Evolutionary conservation across 768 basidiomycete species (phyloP).

Genomic region (Boletellus ananas): DNA sequence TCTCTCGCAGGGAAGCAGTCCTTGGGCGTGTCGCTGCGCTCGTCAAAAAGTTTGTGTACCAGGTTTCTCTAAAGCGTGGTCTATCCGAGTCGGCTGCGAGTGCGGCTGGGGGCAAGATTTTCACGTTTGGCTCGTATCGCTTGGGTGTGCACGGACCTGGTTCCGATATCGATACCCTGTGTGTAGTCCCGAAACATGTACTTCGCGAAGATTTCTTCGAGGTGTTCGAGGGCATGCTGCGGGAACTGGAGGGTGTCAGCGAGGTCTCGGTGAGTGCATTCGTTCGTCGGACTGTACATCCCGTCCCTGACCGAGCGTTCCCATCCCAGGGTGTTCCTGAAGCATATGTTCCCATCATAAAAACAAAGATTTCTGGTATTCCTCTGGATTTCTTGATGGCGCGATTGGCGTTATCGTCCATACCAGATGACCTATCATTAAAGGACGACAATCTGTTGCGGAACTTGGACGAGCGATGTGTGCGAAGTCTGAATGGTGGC

Average conservation of each 20-base stretch:
- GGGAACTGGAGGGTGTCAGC: constrained; percentile 73
- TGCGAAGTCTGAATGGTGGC: constrained; percentile 88
- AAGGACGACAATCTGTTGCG: constrained; percentile 88
- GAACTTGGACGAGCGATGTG: constrained; percentile 91
- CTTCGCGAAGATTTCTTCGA: constrained; percentile 95
- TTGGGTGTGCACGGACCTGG: constrained; percentile 96
- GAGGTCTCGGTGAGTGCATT: constrained; percentile 78
- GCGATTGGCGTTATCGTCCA: constrained; percentile 75
- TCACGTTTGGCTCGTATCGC: constrained; percentile 97
- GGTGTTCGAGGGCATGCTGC: constrained; percentile 84
- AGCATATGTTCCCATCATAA: constrained; percentile 95
- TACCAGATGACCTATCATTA: constrained; percentile 89
- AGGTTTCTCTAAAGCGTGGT: constrained; percentile 72
- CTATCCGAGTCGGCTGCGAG: constrained; percentile 84
- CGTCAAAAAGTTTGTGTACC: constrained; percentile 90
- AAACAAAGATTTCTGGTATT: constrained; percentile 85
- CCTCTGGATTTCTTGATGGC: constrained; percentile 95
- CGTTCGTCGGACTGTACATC: background rate
- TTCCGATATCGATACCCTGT: constrained; percentile 96
- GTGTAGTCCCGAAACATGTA: constrained; percentile 96
- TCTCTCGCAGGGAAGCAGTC: constrained; percentile 73
- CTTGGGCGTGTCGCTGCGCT: constrained; percentile 84
- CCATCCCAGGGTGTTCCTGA: constrained; percentile 82
- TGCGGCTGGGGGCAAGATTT: constrained; percentile 96
- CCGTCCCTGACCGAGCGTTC: constrained; percentile 3